Base-by-base conservation (phyloP, 768 basidiomycete species). In the Glaciozyma antarctica region DNA sequence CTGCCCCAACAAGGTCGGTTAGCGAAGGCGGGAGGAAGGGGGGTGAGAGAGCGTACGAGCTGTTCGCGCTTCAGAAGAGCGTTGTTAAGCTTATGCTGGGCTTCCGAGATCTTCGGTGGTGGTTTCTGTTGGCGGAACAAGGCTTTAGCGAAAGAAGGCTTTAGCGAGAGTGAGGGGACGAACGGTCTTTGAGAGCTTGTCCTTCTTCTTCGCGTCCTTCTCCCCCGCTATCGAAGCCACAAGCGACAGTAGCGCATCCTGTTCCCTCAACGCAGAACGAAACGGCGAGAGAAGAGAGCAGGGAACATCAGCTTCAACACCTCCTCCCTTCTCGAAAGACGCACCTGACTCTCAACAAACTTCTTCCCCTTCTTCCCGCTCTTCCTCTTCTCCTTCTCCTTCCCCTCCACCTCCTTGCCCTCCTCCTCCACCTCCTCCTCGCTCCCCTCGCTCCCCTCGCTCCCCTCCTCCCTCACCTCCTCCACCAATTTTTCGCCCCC, bases 341-440 rank as follows among this genome's bases (percentile, higher is more conserved):
- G 24, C n/a, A 61, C 28, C 51, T 67, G 57, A 38, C 41, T 58
- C n/a, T 58, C 57, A 9, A 43, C 57, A 15, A 44, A 58, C 48
- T 56, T 62, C n/a, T 61, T 49, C 48, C 52, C 61, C 52, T 62
- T 60, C 22, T 59, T 45, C 24, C 60, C 44, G 7, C 44, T 51
- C 28, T 26, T 32, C 58, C 17, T 26, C n/a, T 24, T 24, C 28
- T 26, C 53, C 30, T 15, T 19, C 8, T 5, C 24, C 53, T 32
- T 30, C 28, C 3, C n/a, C 53, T 19, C 53, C 4, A 0, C 53
- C 30, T 21, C 30, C 19, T 54, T 30, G 7, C 21, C 30, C 28
- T 16, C 30, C 28, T 54, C 53, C 24, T 32, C 53, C 3, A 24
- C 49, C 3, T 7, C 22, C 51, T 30, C 30, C 28, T 19, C 26